Evolutionary conservation across 805 yeast genomes (phyloP).

Genomic region (Starmerella sp.): DNA sequence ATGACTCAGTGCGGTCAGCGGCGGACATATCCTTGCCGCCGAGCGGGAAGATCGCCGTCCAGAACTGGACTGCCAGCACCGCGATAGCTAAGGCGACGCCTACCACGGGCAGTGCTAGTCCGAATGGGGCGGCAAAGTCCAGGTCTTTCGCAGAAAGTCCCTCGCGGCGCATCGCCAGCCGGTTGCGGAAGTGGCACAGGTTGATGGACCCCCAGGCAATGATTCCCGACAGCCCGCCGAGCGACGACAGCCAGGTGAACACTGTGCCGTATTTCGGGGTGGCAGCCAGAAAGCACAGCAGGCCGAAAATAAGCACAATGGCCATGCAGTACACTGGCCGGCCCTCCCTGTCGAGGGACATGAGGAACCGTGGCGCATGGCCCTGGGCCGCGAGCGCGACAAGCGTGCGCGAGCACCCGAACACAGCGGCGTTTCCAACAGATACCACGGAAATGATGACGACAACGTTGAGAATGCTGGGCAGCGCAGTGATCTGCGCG

Average conservation of each 20-base stretch:
- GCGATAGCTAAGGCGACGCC: constrained; percentile 41
- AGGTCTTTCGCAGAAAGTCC: constrained; percentile 56
- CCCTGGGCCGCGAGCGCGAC: constrained; percentile 56
- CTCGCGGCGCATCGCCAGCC: constrained; percentile 50
- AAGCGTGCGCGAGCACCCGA: constrained; percentile 59
- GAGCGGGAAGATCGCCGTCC: constrained; percentile 61
- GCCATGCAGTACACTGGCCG: constrained; percentile 52
- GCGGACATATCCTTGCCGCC: constrained; percentile 27
- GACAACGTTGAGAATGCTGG: constrained; percentile 60
- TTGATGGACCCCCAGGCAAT: constrained; percentile 56
- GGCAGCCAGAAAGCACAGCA: constrained; percentile 47
- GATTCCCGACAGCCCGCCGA: constrained; percentile 51
- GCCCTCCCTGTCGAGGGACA: constrained; percentile 64
- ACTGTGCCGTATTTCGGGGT: constrained; percentile 42
- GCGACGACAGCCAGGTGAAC: constrained; percentile 53
- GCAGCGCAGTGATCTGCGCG: constrained; percentile 56
- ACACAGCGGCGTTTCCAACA: constrained; percentile 65
- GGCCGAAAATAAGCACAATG: constrained; percentile 43
- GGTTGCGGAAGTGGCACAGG: constrained; percentile 48
- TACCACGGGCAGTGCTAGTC: constrained; percentile 49
- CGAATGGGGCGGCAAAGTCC: constrained; percentile 50
- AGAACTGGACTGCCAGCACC: constrained; percentile 59
- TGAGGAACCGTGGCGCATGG: constrained; percentile 44
- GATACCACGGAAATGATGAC: constrained; percentile 57
- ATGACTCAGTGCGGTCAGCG: constrained; percentile 35